phyloP scores from a whole-genome alignment of 257 asterid genomes.

The Ilex asprella region DNA sequence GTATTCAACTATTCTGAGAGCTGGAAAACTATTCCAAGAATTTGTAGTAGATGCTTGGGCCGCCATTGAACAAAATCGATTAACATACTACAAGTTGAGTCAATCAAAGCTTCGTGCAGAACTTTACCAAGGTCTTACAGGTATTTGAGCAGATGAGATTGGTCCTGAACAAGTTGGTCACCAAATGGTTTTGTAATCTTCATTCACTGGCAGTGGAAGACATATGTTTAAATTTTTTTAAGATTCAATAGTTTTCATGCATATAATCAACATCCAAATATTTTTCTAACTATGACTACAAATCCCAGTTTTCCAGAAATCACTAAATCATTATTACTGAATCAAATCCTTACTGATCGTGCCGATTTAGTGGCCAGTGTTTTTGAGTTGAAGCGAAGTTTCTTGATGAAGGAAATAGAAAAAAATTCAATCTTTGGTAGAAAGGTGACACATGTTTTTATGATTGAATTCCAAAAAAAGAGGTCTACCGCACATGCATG shows the following conservation, averaged over 20 bases:
- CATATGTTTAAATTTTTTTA: neutral
- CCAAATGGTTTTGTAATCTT: neutral
- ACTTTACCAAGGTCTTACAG: neutral
- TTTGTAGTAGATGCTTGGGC: neutral
- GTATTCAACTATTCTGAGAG: neutral
- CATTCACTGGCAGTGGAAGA: neutral
- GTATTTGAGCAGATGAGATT: neutral
- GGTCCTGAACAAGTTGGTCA: neutral
- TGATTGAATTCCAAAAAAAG: neutral
- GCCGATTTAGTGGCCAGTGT: too few species aligned
- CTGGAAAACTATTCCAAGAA: neutral
- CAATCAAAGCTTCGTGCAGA: neutral
- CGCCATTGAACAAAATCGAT: neutral
- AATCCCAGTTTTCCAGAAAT: too few species aligned
- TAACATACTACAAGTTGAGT: neutral
- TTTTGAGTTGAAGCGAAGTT: too few species aligned
- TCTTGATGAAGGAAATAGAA: too few species aligned
- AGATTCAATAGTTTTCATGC: neutral
- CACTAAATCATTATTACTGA: too few species aligned
- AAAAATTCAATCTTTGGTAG: too few species aligned
- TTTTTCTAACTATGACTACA: too few species aligned
- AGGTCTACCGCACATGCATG: neutral
- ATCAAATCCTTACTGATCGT: too few species aligned
- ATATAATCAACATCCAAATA: too few species aligned
- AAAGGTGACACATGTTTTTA: too few species aligned